Percentiles rank a stretch among this genome's conserved stretches.
phyloP scores from a whole-genome alignment of 306 rosid genomes.

The Cucumis cinereus region DNA sequence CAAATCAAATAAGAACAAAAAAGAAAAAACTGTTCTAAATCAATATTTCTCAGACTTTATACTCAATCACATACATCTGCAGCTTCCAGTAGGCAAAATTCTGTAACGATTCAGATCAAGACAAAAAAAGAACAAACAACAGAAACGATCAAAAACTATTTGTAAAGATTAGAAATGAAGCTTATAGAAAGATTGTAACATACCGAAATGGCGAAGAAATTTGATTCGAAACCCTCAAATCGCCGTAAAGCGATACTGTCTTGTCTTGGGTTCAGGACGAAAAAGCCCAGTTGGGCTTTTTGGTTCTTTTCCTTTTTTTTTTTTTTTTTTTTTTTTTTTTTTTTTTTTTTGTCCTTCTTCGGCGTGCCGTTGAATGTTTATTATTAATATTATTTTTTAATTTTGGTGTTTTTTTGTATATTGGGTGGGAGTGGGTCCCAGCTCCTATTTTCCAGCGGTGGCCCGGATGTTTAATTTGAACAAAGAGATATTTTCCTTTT shows the following conservation, averaged over 20 bases:
- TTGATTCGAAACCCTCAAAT: constrained; percentile 6
- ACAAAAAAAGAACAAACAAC: background rate
- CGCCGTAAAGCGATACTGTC: background rate
- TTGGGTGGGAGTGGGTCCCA: background rate
- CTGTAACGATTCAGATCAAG: background rate
- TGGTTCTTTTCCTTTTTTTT: background rate
- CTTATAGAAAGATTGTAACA: too few relatives aligned
- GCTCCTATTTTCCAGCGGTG: background rate
- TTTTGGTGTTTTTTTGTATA: background rate
- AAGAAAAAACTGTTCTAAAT: background rate
- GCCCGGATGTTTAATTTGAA: background rate
- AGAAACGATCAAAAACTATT: background rate
- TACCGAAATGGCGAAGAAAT: background rate
- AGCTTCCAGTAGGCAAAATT: background rate
- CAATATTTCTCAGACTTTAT: background rate
- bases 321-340: background rate
- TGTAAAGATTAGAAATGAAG: background rate
- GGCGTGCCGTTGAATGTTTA: background rate
- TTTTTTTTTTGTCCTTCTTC: background rate
- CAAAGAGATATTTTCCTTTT: background rate
- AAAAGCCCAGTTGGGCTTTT: background rate
- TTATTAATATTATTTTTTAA: background rate
- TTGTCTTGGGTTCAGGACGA: background rate
- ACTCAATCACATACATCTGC: background rate
- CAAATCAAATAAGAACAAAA: background rate